Conservation (phyloP, 1,284 basidiomycete species). For the Boletus sp. region DNA sequence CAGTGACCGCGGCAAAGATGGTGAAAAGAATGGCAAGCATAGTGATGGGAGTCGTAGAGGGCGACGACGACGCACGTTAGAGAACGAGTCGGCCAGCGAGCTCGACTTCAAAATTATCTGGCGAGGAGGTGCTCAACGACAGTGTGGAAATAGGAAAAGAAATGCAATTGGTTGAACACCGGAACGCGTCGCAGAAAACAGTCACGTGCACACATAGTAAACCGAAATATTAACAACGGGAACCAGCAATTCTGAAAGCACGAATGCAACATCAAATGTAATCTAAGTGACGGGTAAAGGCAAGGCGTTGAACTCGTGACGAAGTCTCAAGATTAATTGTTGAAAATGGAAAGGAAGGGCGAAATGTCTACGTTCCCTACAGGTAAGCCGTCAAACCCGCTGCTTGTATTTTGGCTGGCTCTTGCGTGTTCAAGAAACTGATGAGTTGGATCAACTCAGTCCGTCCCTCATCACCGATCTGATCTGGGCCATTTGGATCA, state of each 20-base stretch:
- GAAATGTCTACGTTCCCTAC: conserved; percentile 24
- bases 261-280: conserved; percentile 12
- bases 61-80: conserved; percentile 43
- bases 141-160: conserved; percentile 8
- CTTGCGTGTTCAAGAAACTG: conserved; percentile 69
- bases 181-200: conserved; percentile 18
- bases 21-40: conserved; percentile 65
- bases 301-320: conserved; percentile 1
- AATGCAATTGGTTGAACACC: conserved; percentile 16
- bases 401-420: conserved; percentile 73
- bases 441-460: conserved; percentile 77
- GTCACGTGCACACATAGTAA: conserved; percentile 30
- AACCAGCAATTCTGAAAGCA: conserved; percentile 6
- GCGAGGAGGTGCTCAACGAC: conserved; percentile 7
- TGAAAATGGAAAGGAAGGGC: neutral
- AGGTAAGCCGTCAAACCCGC: conserved; percentile 65
- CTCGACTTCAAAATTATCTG: conserved; percentile 31
- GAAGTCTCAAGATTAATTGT: neutral
- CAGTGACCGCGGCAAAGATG: conserved; percentile 39
- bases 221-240: conserved; percentile 5
- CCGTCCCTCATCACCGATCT: conserved; percentile 76
- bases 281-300: conserved; percentile 23
- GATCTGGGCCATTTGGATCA: conserved; percentile 68
- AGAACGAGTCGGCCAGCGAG: conserved; percentile 61
- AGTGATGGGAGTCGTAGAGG: conserved; percentile 48